Evolutionary conservation across 257 asterid species (phyloP).

Genomic region (Nicotiana sylvestris): DNA sequence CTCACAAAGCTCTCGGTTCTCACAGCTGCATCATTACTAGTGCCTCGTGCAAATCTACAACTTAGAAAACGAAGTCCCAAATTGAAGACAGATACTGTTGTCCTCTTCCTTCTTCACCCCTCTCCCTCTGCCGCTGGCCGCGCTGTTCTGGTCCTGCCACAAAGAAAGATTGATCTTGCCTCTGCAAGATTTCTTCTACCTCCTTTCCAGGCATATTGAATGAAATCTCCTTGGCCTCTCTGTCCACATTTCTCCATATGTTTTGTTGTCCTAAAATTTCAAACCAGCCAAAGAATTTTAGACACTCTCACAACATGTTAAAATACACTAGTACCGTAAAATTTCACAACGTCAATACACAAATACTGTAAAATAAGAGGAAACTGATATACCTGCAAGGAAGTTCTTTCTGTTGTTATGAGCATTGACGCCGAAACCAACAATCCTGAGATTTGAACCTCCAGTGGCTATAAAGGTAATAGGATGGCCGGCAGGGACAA

Average conservation of each 20-base stretch:
- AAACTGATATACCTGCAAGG: slow-evolving; percentile 32
- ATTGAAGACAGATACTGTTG: slow-evolving; percentile 22
- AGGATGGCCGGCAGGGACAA: slow-evolving; percentile 44
- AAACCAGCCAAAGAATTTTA: background rate
- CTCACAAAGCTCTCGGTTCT: background rate
- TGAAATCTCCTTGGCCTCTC: slow-evolving; percentile 32
- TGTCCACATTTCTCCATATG: slow-evolving; percentile 30
- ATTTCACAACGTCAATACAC: background rate
- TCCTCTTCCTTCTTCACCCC: slow-evolving; percentile 15
- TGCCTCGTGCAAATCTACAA: background rate
- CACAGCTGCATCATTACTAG: background rate
- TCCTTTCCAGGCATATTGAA: slow-evolving; percentile 8
- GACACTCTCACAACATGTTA: too few relatives aligned
- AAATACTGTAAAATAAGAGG: background rate
- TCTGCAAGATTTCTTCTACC: slow-evolving; percentile 19
- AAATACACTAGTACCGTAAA: too few relatives aligned
- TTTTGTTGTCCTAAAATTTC: slow-evolving; percentile 26
- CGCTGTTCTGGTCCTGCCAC: slow-evolving; percentile 31
- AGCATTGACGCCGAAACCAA: slow-evolving; percentile 40
- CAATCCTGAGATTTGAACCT: slow-evolving; percentile 25
- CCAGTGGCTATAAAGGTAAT: slow-evolving; percentile 30
- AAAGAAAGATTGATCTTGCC: slow-evolving; percentile 28
- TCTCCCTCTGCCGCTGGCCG: background rate
- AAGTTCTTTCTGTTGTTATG: slow-evolving; percentile 20
- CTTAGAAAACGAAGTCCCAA: slow-evolving; percentile 30